These are phyloP conservation scores for Alnus rubra DNA, from an alignment of 306 rosid genomes.

Conservation along the genomic window DNA sequence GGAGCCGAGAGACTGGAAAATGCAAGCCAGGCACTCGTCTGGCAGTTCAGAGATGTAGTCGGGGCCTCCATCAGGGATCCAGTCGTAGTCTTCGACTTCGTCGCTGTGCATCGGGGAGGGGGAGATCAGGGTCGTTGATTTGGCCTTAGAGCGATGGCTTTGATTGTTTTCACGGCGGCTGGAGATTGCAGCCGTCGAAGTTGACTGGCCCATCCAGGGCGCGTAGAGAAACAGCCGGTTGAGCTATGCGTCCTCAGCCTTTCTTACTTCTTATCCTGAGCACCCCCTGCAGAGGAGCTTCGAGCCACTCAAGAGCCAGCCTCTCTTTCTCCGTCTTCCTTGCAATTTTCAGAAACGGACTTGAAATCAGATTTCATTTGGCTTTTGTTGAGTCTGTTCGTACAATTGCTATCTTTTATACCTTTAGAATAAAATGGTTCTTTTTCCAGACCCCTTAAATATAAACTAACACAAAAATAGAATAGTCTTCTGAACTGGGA, in stretches of 20 bases:
- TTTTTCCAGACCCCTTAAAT: not conserved
- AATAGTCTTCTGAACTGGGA: not conserved
- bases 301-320: not conserved
- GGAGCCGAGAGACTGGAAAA: constrained; percentile 76
- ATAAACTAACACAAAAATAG: too few relatives aligned
- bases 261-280: not conserved
- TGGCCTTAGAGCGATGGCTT: constrained; percentile 45
- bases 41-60: constrained; percentile 85
- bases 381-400: constrained; percentile 31
- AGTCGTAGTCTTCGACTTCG: constrained; percentile 7
- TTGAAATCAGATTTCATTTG: constrained; percentile 51
- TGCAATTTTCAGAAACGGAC: constrained; percentile 41
- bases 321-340: not conserved
- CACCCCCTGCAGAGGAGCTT: not conserved
- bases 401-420: not conserved
- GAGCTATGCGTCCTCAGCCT: constrained; percentile 25
- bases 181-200: constrained; percentile 58
- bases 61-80: constrained; percentile 11
- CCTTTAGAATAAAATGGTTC: not conserved
- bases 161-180: constrained; percentile 53
- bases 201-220: constrained; percentile 90
- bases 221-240: constrained; percentile 17
- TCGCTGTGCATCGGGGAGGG: constrained; percentile 56
- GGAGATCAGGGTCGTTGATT: constrained; percentile 55
- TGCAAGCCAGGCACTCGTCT: constrained; percentile 77